Base-by-base conservation (phyloP, 495 filamentous ascomycete genomes). In the Penicillium cataractarum region DNA sequence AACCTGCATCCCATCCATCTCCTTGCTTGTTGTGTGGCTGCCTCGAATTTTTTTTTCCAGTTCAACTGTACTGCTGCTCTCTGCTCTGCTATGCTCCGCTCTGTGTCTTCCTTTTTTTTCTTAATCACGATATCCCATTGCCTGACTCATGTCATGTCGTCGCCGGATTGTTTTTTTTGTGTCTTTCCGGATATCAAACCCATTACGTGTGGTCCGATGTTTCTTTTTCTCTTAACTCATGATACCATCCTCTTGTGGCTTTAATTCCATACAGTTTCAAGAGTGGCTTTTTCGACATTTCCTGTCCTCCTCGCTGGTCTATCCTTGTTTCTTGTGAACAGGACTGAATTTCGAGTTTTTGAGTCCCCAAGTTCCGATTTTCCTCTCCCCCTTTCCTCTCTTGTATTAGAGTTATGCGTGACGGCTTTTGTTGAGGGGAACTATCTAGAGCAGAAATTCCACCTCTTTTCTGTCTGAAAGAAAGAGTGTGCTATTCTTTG, bases 181-280 rank as follows among this genome's bases (percentile, higher is more conserved):
- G 55, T 57, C 35, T 49, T 57, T 57, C 35, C 51, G 51, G 51
- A 54, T 54, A 54, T 35, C 51, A 27, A 31, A 31, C 29, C 29
- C 51, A 15, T 9, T 54, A 19, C 21, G 7, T 35, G 27, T 32
- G 51, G 51, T 33, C 31, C 53, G 63, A 71, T 71, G n/a, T 65
- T 60, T 13, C 65, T 75, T 74, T 70, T 69, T 57, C 72, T 64
- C 69, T 31, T 31, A 68, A 24, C 12, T 21, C 65, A 77, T 80
- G 77, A 80, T 80, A 80, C 77, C 77, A 80, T 61, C 61, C 63
- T 73, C 65, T 71, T 69, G 67, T 67, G 72, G 68, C 73, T 69
- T 69, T 70, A 71, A 67, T 72, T n/a, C 66, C 63, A 57, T 65
- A 61, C 71, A 71, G 71, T 71, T 66, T 64, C 9, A 74, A 76